Evolutionary conservation across 345 rosid species (phyloP), one percentile per base, ranked within the genome.

Genomic region (Rhodamnia rubescens): DNA sequence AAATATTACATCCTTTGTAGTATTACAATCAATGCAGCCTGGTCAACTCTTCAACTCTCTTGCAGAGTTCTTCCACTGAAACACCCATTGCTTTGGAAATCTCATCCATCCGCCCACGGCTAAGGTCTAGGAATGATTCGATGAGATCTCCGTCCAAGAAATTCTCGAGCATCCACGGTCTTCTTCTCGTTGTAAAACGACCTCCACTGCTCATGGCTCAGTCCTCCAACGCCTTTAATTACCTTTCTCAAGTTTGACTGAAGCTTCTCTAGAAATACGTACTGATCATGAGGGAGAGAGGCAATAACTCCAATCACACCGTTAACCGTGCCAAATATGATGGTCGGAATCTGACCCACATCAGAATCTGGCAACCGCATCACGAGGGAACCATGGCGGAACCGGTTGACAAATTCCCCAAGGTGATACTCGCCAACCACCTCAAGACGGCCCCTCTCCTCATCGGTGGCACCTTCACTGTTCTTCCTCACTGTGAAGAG

Each of bases 281-380:
- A 96, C 84, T 94, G 97, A 13, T 94, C 97, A 11, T 92, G 93
- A 42, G 98, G 97, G 56, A 97, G 94, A 1, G 99, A 97, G 20
- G 99, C 98, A 83, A 97, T 93, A 51, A 96, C 98, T 59, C 98
- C 99, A 18, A 97, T 96, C 78, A 94, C 98, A 2, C 98, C 99
- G 57, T 92, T 95, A 7, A 96, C 94, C 0, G 99, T 93, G 20
- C 98, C 97, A 55, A 97, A 97, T 49, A 97, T 93, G n/a, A 93
- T 90, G 0, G 98, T 97, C 21, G 94, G 99, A 87, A 95, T 96
- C 90, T 95, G 94, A 55, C 96, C 94, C n/a, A 90, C 95, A 22
- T 97, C 98, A 0, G 98, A 96, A 89, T 96, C 99, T 16, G 98
- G 98, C 90, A 95, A 84, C 26, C 95, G 92, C 98, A 96, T 97